Conservation (phyloP, 208 protist species). For the Wallacemonas rigidus region DNA sequence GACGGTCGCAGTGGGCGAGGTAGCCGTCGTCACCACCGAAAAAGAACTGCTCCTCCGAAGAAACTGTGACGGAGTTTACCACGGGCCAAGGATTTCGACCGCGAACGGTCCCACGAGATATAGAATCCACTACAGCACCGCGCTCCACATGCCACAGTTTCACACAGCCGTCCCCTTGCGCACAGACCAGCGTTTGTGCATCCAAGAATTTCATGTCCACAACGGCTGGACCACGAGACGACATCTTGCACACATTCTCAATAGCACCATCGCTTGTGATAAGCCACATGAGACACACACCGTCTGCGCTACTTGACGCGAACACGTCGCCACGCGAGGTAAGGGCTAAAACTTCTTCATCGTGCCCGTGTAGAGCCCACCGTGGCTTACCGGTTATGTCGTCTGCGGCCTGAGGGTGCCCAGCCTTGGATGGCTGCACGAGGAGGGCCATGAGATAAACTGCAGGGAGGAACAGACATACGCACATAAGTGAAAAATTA, state of each 20-base stretch:
- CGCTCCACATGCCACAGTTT: slow-evolving; percentile 73
- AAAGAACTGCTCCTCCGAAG: slow-evolving; percentile 19
- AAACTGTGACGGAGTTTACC: slow-evolving; percentile 57
- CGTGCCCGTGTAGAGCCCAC: slow-evolving; percentile 71
- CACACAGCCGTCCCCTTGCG: slow-evolving; percentile 70
- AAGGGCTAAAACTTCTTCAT: slow-evolving; percentile 55
- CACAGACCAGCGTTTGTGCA: slow-evolving; percentile 40
- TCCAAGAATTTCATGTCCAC: slow-evolving; percentile 55
- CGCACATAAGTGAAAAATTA: neutral
- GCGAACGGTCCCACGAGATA: slow-evolving; percentile 36
- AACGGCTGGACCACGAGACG: slow-evolving; percentile 58
- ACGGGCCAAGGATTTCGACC: slow-evolving; percentile 71
- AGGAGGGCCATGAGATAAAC: slow-evolving; percentile 39
- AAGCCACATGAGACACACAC: slow-evolving; percentile 64
- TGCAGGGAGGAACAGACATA: no score
- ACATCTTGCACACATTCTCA: slow-evolving; percentile 63
- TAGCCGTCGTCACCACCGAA: slow-evolving; percentile 83
- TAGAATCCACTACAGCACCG: slow-evolving; percentile 27
- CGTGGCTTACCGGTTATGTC: neutral
- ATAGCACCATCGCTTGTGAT: slow-evolving; percentile 3
- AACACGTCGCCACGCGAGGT: slow-evolving; percentile 40
- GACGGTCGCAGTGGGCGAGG: slow-evolving; percentile 48
- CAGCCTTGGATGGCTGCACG: slow-evolving; percentile 25
- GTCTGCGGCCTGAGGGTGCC: neutral
- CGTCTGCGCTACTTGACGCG: slow-evolving; percentile 58